Evolutionary conservation across 257 asterid genomes (phyloP).

Genomic region (Plectranthus barbatus): DNA sequence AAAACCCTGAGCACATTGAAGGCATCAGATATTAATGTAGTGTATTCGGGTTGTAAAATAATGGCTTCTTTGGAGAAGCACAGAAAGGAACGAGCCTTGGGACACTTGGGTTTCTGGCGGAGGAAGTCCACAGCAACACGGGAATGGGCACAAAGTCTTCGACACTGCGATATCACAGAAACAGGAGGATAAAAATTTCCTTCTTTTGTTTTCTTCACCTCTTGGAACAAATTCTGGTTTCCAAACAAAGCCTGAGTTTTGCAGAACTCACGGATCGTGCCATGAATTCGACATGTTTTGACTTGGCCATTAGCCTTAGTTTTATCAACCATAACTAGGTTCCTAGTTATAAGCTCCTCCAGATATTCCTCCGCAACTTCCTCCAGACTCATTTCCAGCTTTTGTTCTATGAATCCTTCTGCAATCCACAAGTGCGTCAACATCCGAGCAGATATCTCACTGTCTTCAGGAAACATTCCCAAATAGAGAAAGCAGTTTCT

Average conservation of each 20-base stretch:
- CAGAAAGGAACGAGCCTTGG: constrained; percentile 30
- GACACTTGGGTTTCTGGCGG: constrained; percentile 12
- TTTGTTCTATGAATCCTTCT: constrained; percentile 34
- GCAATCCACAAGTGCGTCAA: constrained; percentile 42
- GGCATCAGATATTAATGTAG: constrained; percentile 23
- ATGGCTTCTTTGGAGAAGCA: constrained; percentile 24
- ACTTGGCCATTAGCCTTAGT: constrained; percentile 23
- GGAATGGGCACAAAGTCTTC: constrained; percentile 34
- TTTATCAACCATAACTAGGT: constrained; percentile 32
- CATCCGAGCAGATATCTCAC: constrained; percentile 29
- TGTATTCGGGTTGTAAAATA: constrained; percentile 8
- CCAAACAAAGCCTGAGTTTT: constrained; percentile 22
- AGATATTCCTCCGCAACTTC: constrained; percentile 31
- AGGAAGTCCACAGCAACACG: constrained; percentile 28
- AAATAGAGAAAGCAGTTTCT: constrained; percentile 43
- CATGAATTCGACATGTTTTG: constrained; percentile 45
- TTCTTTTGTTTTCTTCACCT: constrained; percentile 19
- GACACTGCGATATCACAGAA: constrained; percentile 15
- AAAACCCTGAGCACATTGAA: constrained; percentile 28
- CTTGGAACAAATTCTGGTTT: constrained; percentile 28
- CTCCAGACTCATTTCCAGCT: constrained; percentile 22
- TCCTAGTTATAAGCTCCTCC: constrained; percentile 32
- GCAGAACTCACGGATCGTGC: constrained; percentile 44
- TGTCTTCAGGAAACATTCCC: constrained; percentile 38
- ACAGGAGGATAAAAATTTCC: constrained; percentile 10